Percentiles rank a stretch among this genome's conserved stretches.
Evolutionary conservation across 345 rosid species (phyloP).

Genomic region (Populus tremula): DNA sequence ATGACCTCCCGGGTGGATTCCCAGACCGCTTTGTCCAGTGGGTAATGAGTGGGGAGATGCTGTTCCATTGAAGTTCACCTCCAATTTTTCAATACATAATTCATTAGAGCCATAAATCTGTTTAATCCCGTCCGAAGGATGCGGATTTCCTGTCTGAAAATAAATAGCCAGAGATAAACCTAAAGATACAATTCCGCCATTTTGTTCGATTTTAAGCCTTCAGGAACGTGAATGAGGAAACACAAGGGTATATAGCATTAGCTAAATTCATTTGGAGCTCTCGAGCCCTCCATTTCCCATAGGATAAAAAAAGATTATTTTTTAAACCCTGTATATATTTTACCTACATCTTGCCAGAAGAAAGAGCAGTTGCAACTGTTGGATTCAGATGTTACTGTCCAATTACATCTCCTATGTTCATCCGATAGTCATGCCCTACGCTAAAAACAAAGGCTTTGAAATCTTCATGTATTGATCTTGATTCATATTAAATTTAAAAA

Average conservation of each 20-base stretch:
- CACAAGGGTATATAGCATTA: constrained; percentile 15
- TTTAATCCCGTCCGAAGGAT: constrained; percentile 58
- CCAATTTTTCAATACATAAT: constrained; percentile 9
- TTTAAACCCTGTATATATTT: constrained; percentile 31
- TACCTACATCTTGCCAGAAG: background rate
- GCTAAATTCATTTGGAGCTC: constrained; percentile 21
- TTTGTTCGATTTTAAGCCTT: constrained; percentile 6
- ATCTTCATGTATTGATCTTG: too few relatives aligned
- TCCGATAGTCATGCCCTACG: too few relatives aligned
- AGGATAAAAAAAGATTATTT: background rate
- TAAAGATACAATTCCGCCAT: constrained; percentile 10
- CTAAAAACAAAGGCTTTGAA: too few relatives aligned
- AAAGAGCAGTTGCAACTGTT: background rate
- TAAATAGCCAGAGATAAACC: constrained; percentile 8
- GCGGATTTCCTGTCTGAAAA: constrained; percentile 27
- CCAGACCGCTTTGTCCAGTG: constrained; percentile 56
- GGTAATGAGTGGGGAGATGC: constrained; percentile 60
- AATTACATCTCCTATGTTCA: too few relatives aligned
- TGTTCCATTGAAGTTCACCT: constrained; percentile 21
- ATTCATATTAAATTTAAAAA: too few relatives aligned
- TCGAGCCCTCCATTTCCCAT: background rate
- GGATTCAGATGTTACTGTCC: background rate
- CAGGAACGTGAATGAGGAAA: constrained; percentile 1
- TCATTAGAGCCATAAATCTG: constrained; percentile 8
- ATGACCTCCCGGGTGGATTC: constrained; percentile 27